These are phyloP conservation scores for Wickerhamiella azyma DNA, from an alignment of 805 yeast genomes.

Conservation along the genomic window DNA sequence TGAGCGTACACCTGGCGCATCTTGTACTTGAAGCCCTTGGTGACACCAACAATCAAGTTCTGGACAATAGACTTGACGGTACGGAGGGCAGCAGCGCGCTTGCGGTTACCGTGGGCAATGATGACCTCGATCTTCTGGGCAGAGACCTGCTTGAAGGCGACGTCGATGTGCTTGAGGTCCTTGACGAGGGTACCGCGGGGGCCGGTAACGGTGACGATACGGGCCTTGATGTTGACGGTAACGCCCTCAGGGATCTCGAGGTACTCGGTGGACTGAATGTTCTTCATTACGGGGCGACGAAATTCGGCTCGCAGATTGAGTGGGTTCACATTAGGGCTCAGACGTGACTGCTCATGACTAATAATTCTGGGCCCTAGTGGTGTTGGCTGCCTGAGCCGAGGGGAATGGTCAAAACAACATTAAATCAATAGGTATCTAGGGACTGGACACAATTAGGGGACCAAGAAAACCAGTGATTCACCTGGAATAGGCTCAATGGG, in stretches of 20 bases:
- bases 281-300: slow-evolving; percentile 39
- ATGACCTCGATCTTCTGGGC: slow-evolving; percentile 68
- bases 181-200: slow-evolving; percentile 94
- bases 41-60: slow-evolving; percentile 96
- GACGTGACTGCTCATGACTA: not conserved
- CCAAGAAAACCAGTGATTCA: no score
- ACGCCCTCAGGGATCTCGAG: slow-evolving; percentile 88
- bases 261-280: slow-evolving; percentile 75
- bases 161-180: slow-evolving; percentile 88
- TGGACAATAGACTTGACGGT: slow-evolving; percentile 91
- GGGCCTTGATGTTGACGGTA: slow-evolving; percentile 78
- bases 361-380: not conserved
- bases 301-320: not conserved
- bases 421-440: no score
- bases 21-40: slow-evolving; percentile 98
- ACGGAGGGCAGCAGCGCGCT: slow-evolving; percentile 99
- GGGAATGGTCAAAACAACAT: no score
- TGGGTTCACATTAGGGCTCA: slow-evolving; percentile 7
- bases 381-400: not conserved
- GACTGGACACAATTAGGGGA: no score
- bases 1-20: slow-evolving; percentile 99
- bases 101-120: slow-evolving; percentile 98
- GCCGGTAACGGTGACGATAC: slow-evolving; percentile 80
- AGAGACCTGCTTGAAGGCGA: slow-evolving; percentile 68
- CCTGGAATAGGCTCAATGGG: no score